Evolutionary conservation across 73 alveolate species (phyloP).

Genomic region (Paramecium sexaurelia): DNA sequence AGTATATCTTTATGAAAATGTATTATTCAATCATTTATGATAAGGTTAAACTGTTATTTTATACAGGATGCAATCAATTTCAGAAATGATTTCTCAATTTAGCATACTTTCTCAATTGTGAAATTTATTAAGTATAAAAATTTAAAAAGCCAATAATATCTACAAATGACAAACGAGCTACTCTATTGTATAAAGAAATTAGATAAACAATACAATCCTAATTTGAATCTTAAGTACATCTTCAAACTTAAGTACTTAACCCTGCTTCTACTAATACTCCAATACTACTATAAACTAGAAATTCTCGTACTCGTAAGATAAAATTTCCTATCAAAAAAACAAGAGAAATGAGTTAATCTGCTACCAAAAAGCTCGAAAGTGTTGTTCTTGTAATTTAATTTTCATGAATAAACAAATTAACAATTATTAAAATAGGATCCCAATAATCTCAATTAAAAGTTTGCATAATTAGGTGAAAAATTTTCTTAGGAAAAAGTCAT

Average conservation of each 20-base stretch:
- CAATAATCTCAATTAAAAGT: neutral
- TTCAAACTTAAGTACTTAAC: neutral
- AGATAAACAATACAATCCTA: neutral
- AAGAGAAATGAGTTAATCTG: conserved; percentile 31
- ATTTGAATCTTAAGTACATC: neutral
- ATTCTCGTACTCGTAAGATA: conserved; percentile 9
- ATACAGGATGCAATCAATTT: neutral
- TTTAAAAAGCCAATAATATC: conserved; percentile 44
- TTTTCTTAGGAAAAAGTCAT: neutral
- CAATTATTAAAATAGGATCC: neutral
- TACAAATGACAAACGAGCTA: conserved; percentile 41
- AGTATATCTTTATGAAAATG: neutral
- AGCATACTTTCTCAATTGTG: conserved; percentile 39
- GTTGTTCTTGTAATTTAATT: neutral
- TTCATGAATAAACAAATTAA: neutral
- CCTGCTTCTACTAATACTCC: neutral
- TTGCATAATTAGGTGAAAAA: neutral
- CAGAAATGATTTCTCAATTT: conserved; percentile 17
- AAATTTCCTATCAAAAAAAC: neutral
- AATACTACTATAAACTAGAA: neutral
- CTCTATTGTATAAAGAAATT: neutral
- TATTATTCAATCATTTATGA: neutral
- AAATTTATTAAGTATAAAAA: neutral
- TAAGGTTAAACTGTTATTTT: conserved; percentile 34
- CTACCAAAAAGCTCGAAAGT: neutral